A percentile compares a stretch with the other conserved stretches of the same genome.
phyloP scores from a whole-genome alignment of 2,329 filamentous ascomycete genomes.

The Microsporum audouinii region DNA sequence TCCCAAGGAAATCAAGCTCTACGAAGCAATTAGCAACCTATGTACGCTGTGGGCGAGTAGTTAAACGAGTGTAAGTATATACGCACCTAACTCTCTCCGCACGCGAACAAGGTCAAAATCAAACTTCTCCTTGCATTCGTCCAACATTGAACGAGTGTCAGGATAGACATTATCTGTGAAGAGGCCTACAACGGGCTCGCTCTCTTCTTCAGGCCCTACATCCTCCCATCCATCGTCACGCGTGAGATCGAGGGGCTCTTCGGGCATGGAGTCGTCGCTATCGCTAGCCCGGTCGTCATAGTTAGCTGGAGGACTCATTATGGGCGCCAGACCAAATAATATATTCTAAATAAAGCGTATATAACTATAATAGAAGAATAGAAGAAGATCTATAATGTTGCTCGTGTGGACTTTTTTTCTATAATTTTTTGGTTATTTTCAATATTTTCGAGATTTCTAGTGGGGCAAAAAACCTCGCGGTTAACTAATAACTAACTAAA shows the following conservation, averaged over 20 bases:
- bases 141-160: conserved; percentile 54
- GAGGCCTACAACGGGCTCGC: conserved; percentile 54
- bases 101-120: conserved; percentile 55
- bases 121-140: conserved; percentile 55
- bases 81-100: conserved; percentile 41
- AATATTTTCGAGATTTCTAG: neutral
- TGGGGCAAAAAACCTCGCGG: neutral
- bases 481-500: neutral
- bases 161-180: conserved; percentile 57
- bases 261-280: conserved; percentile 17
- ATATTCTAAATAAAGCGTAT: neutral
- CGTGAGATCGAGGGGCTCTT: conserved; percentile 33
- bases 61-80: neutral
- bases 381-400: neutral
- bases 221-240: conserved; percentile 47
- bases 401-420: too few relatives aligned
- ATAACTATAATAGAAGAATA: neutral
- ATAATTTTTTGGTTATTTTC: too few relatives aligned
- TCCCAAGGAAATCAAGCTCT: conserved; percentile 59
- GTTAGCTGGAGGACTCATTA: neutral
- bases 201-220: conserved; percentile 51
- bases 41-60: neutral
- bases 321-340: neutral
- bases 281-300: conserved; percentile 9
- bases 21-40: conserved; percentile 18